Evolutionary conservation across 2,329 filamentous ascomycete species (phyloP).

Genomic region (Talaromyces sp.): DNA sequence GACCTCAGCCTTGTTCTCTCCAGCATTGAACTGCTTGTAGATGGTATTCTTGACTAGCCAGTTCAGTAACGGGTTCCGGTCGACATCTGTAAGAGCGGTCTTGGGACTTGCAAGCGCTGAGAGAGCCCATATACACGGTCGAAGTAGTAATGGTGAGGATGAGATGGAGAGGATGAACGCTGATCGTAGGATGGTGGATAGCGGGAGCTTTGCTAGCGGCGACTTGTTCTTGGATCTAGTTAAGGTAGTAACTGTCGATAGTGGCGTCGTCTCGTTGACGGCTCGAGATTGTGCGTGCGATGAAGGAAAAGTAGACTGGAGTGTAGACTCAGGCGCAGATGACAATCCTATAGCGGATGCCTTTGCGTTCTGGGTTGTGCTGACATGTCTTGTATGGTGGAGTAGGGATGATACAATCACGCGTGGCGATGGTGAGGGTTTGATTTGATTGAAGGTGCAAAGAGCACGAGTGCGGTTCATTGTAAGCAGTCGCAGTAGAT

Average conservation of each 20-base stretch:
- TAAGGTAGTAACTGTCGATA: background rate
- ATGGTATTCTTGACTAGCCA: slow-evolving; percentile 47
- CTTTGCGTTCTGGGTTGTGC: slow-evolving; percentile 17
- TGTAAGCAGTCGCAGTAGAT: background rate
- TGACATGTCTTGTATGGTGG: slow-evolving; percentile 12
- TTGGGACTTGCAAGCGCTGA: slow-evolving; percentile 51
- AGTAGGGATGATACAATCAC: background rate
- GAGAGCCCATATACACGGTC: slow-evolving; percentile 69
- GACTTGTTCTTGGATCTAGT: slow-evolving; percentile 20
- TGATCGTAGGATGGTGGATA: slow-evolving; percentile 38
- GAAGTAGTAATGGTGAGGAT: slow-evolving; percentile 56
- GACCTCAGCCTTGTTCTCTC: slow-evolving; percentile 49
- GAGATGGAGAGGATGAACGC: slow-evolving; percentile 38
- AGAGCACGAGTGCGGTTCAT: slow-evolving; percentile 14
- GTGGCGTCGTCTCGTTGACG: background rate
- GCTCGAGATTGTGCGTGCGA: background rate
- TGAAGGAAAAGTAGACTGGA: slow-evolving; percentile 7
- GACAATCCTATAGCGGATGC: slow-evolving; percentile 11
- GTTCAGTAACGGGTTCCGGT: slow-evolving; percentile 47
- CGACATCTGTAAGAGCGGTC: slow-evolving; percentile 46
- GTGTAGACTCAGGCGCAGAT: background rate
- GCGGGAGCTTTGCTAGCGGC: slow-evolving; percentile 35
- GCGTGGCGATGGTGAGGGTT: background rate
- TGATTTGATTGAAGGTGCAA: background rate
- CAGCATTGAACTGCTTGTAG: slow-evolving; percentile 58